phyloP scores from a whole-genome alignment of 805 yeast genomes.

The Babjeviella inositovora region DNA sequence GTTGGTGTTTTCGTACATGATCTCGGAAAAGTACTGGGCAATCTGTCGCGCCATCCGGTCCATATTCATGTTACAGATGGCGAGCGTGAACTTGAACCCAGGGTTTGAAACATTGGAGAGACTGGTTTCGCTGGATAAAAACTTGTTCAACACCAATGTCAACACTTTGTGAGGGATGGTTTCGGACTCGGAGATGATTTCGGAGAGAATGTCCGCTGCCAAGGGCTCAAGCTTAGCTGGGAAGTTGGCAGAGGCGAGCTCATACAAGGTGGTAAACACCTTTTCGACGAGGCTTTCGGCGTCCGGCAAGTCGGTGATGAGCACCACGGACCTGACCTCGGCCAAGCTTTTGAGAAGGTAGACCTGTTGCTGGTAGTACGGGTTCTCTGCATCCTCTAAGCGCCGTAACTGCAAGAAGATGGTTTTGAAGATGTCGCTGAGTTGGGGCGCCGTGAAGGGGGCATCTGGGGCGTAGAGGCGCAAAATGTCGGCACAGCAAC shows the following conservation, averaged over 20 bases:
- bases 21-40: conserved; percentile 69
- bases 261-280: conserved; percentile 50
- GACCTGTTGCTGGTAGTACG: conserved; percentile 46
- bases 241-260: conserved; percentile 24
- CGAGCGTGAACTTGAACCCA: conserved; percentile 48
- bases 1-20: conserved; percentile 30
- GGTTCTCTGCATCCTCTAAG: conserved; percentile 35
- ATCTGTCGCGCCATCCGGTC: conserved; percentile 64
- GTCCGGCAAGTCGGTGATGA: conserved; percentile 61
- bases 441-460: conserved; percentile 53
- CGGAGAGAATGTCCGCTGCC: conserved; percentile 58
- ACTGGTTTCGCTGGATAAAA: conserved; percentile 15
- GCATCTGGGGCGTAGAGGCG: conserved; percentile 83
- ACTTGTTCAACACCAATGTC: conserved; percentile 48
- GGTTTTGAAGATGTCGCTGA: conserved; percentile 49
- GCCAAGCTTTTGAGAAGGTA: conserved; percentile 54
- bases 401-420: conserved; percentile 47
- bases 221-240: conserved; percentile 40
- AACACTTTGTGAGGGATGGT: conserved; percentile 43
- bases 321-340: conserved; percentile 59
- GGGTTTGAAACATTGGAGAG: conserved; percentile 24
- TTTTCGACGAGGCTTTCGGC: conserved; percentile 33
- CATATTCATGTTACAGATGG: conserved; percentile 51
- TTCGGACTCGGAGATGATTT: conserved; percentile 57
- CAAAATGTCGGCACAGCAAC: conserved; percentile 62